These are phyloP conservation scores for Daldinia caldariorum DNA, from an alignment of 495 filamentous ascomycete species.

Conservation along the genomic window DNA sequence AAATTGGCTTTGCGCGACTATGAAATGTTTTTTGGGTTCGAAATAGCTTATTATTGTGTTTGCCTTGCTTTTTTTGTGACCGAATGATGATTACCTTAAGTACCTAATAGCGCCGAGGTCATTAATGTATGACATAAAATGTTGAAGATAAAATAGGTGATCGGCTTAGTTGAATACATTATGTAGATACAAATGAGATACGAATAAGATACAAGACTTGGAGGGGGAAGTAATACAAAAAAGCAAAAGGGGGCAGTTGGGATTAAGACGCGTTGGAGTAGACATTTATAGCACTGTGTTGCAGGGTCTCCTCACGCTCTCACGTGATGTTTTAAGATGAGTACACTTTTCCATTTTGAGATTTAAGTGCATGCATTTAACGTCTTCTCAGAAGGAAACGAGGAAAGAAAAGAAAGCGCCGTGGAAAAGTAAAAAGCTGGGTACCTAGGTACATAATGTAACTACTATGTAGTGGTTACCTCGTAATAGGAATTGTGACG, in stretches of 20 bases:
- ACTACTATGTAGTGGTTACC: too few species aligned
- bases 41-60: neutral
- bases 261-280: slow-evolving; percentile 29
- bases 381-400: neutral
- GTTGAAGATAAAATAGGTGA: neutral
- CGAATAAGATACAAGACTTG: neutral
- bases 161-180: neutral
- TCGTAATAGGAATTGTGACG: slow-evolving; percentile 3
- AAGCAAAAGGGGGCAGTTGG: neutral
- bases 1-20: neutral
- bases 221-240: slow-evolving; percentile 5
- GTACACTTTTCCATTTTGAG: slow-evolving; percentile 28
- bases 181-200: neutral
- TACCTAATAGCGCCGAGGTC: neutral
- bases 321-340: slow-evolving; percentile 46
- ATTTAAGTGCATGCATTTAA: slow-evolving; percentile 35
- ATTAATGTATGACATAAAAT: neutral
- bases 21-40: neutral
- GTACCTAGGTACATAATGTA: neutral
- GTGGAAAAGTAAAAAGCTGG: slow-evolving; percentile 6
- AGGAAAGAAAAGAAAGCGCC: neutral
- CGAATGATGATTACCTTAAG: neutral
- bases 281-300: slow-evolving; percentile 28
- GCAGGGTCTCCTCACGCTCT: slow-evolving; percentile 36
- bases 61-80: neutral